Evolutionary conservation across 179 eudicot genomes (phyloP).

Genomic region (Camellia oleifera): DNA sequence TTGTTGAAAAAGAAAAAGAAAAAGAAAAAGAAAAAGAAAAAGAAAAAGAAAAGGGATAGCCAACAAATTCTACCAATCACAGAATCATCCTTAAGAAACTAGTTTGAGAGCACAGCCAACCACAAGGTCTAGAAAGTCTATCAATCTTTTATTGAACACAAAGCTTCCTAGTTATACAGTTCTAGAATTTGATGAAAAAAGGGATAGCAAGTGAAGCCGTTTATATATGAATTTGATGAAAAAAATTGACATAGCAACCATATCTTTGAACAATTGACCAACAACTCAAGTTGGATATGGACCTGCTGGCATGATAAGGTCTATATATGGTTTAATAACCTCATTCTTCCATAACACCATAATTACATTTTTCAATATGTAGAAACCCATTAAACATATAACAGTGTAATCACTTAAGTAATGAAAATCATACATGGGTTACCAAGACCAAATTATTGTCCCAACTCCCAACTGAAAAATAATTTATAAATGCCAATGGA

Average conservation of each 20-base stretch:
- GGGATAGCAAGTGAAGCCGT: no score
- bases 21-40: no score
- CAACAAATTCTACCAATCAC: no score
- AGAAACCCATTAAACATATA: conserved; percentile 1
- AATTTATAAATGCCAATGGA: background rate
- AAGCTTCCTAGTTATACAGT: no score
- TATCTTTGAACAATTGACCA: background rate
- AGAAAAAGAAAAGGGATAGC: no score
- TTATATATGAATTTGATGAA: background rate
- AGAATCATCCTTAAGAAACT: no score
- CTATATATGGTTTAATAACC: background rate
- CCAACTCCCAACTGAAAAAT: conserved; percentile 1
- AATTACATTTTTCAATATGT: background rate
- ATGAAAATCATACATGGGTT: background rate
- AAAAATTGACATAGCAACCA: background rate
- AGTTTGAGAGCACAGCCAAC: no score
- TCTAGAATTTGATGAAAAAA: no score
- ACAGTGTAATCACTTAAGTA: conserved; percentile 12
- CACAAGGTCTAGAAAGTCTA: no score
- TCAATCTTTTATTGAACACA: no score
- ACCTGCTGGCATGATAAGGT: background rate
- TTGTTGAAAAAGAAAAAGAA: no score
- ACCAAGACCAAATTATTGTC: background rate
- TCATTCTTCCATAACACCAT: conserved; percentile 11
- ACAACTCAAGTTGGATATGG: background rate